Percentiles rank a stretch among this genome's conserved stretches.
Conservation (phyloP, 331 rosid species). For the Arachis monticola region DNA sequence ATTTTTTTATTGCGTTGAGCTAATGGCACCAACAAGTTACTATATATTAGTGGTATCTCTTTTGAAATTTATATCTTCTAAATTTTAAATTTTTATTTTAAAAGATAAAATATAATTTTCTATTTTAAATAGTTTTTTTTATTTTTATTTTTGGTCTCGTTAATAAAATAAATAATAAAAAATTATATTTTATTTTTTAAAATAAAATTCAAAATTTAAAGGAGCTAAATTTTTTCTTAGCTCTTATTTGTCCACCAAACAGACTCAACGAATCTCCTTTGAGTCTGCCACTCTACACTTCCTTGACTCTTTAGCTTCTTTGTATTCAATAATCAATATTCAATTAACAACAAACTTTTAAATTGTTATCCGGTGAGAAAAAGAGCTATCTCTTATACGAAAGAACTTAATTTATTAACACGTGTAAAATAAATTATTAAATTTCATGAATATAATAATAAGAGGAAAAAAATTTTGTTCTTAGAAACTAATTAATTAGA, state of each 20-base stretch:
- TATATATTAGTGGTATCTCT: constrained; percentile 3
- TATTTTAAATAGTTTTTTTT: too few species aligned
- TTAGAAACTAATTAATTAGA: neutral
- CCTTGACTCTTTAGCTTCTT: neutral
- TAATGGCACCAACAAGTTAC: neutral
- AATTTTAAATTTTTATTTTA: too few species aligned
- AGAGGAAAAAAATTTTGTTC: neutral
- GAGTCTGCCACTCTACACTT: neutral
- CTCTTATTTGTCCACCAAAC: constrained; percentile 35
- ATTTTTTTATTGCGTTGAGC: neutral
- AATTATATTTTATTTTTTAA: too few species aligned
- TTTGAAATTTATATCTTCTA: neutral
- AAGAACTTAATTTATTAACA: constrained; percentile 1
- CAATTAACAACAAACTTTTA: neutral
- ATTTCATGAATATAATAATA: neutral
- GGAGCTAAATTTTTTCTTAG: neutral
- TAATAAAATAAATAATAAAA: too few species aligned
- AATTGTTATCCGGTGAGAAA: neutral
- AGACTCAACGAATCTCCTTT: constrained; percentile 9
- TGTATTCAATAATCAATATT: neutral
- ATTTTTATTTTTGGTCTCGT: too few species aligned
- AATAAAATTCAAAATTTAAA: too few species aligned
- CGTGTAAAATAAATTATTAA: neutral
- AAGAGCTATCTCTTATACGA: neutral
- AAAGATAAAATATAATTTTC: too few species aligned